Percentiles rank a stretch among this genome's conserved stretches.
Evolutionary conservation across 768 basidiomycete species (phyloP).

Genomic region (Mrakia gelida): DNA sequence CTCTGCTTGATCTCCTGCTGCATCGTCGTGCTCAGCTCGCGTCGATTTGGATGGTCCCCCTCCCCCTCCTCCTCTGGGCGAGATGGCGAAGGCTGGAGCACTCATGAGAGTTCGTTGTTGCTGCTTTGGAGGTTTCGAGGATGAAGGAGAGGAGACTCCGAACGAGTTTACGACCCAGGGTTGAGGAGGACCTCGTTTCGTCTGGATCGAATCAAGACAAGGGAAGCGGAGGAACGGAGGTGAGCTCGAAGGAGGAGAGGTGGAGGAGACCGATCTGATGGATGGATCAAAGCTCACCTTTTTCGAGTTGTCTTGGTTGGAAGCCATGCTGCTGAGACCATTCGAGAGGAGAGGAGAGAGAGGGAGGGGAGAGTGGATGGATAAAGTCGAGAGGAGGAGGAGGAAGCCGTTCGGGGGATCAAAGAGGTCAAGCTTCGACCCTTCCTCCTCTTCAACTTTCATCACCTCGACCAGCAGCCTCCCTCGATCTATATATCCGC

Average conservation of each 20-base stretch:
- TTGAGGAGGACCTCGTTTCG: constrained; percentile 1
- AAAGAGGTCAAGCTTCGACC: not conserved
- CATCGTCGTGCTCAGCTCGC: not conserved
- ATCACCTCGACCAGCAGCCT: too few relatives aligned
- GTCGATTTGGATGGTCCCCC: not conserved
- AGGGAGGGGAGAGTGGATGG: not conserved
- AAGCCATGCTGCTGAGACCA: not conserved
- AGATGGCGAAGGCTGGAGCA: not conserved
- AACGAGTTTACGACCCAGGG: not conserved
- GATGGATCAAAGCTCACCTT: not conserved
- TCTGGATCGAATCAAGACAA: not conserved
- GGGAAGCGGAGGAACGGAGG: not conserved
- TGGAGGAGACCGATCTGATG: not conserved
- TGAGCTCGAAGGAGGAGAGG: not conserved
- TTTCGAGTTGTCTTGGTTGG: constrained; percentile 4
- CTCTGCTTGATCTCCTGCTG: not conserved
- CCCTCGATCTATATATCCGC: too few relatives aligned
- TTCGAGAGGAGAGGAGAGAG: not conserved
- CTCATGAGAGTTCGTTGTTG: constrained; percentile 3
- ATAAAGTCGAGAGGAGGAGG: not conserved
- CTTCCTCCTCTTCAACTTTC: not conserved
- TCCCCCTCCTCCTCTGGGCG: not conserved
- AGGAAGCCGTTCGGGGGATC: not conserved
- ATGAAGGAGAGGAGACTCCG: not conserved
- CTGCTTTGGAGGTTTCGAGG: not conserved